Conservation (phyloP, 148 eudicot genomes). For the Camellia granthamiana region DNA sequence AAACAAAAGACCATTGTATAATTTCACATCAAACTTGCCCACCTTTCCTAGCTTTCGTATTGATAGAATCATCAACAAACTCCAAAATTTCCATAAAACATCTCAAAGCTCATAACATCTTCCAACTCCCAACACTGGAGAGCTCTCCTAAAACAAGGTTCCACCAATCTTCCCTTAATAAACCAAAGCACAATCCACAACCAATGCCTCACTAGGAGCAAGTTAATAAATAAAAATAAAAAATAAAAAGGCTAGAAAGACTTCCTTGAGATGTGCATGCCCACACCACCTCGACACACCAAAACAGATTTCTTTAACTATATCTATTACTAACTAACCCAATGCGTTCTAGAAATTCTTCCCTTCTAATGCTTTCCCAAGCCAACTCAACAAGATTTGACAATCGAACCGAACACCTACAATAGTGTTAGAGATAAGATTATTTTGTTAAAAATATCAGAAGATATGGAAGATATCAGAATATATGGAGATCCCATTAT, state of each 20-base stretch:
- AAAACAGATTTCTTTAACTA: not conserved
- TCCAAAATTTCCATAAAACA: not conserved
- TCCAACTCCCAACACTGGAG: not conserved
- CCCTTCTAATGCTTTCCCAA: not conserved
- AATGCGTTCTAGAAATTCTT: not conserved
- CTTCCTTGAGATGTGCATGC: not conserved
- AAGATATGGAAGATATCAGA: too few relatives aligned
- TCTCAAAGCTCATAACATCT: not conserved
- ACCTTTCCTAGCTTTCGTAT: too few relatives aligned
- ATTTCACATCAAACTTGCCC: too few relatives aligned
- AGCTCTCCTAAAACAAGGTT: not conserved
- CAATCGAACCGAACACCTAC: too few relatives aligned
- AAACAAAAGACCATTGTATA: not conserved
- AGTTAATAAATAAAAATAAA: not conserved
- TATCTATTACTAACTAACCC: not conserved
- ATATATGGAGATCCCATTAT: too few relatives aligned
- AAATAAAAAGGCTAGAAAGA: not conserved
- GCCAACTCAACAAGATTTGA: not conserved
- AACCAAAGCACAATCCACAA: not conserved
- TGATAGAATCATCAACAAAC: too few relatives aligned
- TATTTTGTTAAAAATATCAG: too few relatives aligned
- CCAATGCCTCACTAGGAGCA: not conserved
- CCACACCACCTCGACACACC: conserved; percentile 2
- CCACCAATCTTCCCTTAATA: not conserved
- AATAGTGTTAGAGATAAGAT: too few relatives aligned